Conservation (phyloP, 2,329 filamentous ascomycete species). For the Colletotrichum eleusines region DNA sequence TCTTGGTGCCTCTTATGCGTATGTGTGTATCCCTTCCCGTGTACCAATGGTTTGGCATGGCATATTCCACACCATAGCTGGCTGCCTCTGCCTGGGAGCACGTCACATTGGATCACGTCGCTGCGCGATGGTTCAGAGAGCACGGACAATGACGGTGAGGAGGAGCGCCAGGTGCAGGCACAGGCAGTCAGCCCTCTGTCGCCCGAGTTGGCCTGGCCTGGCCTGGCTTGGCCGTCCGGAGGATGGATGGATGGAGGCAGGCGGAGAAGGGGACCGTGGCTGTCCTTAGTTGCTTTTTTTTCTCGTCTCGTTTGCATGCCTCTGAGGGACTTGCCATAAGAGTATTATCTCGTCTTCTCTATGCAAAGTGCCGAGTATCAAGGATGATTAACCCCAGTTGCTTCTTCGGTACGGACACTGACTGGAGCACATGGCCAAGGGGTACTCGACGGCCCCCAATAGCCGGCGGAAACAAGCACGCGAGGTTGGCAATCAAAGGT, state of each 20-base stretch:
- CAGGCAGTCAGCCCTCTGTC: neutral
- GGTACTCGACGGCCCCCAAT: neutral
- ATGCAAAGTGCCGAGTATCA: neutral
- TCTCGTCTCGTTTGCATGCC: conserved; percentile 8
- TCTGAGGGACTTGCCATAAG: neutral
- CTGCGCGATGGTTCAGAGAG: neutral
- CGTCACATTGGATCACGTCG: neutral
- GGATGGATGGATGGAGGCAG: neutral
- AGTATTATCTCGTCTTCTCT: neutral
- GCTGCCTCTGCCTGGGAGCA: neutral
- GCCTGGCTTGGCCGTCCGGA: neutral
- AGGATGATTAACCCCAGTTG: neutral
- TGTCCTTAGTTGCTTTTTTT: conserved; percentile 16
- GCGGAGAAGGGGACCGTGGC: neutral
- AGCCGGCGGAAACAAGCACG: neutral
- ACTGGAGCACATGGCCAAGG: neutral
- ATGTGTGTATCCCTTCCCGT: neutral
- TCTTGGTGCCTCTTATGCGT: neutral
- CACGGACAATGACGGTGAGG: conserved; percentile 34
- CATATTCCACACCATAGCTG: neutral
- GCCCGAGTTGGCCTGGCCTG: neutral
- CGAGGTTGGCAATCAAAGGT: conserved; percentile 1
- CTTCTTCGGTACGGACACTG: neutral
- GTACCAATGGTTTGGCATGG: neutral
- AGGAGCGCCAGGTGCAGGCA: conserved; percentile 8